These are phyloP conservation scores for Macrotyloma uniflorum DNA, from an alignment of 306 rosid genomes.

Conservation along the genomic window DNA sequence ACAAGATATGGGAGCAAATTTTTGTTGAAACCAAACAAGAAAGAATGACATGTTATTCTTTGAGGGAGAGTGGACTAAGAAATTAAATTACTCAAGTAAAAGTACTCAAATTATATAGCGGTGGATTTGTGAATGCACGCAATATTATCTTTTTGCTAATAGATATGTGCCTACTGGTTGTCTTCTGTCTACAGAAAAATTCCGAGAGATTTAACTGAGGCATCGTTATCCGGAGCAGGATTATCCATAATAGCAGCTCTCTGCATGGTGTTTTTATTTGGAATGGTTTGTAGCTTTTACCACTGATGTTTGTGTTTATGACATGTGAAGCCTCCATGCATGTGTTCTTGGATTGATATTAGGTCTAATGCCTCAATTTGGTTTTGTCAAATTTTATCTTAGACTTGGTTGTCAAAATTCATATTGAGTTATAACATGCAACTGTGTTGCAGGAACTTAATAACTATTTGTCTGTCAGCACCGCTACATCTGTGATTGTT, in stretches of 20 bases:
- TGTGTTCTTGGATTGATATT: constrained; percentile 22
- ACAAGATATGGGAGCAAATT: background rate
- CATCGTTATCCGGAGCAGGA: constrained; percentile 97
- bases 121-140: constrained; percentile 21
- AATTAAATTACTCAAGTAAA: constrained; percentile 6
- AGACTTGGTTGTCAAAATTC: background rate
- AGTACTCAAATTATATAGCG: background rate
- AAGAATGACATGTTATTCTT: background rate
- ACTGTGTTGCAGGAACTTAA: constrained; percentile 74
- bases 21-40: background rate
- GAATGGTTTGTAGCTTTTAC: constrained; percentile 71
- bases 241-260: constrained; percentile 92
- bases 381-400: constrained; percentile 28
- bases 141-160: background rate
- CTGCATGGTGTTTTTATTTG: constrained; percentile 86
- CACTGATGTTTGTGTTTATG: constrained; percentile 29
- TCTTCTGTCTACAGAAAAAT: constrained; percentile 72
- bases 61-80: background rate
- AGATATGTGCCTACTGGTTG: constrained; percentile 3
- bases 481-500: constrained; percentile 87
- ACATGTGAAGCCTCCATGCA: background rate
- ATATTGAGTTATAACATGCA: constrained; percentile 28
- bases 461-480: constrained; percentile 75
- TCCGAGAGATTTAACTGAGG: constrained; percentile 98
- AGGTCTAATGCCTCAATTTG: constrained; percentile 17